phyloP scores from a whole-genome alignment of 2,329 filamentous ascomycete genomes.

The Pestalotiopsis sp. region DNA sequence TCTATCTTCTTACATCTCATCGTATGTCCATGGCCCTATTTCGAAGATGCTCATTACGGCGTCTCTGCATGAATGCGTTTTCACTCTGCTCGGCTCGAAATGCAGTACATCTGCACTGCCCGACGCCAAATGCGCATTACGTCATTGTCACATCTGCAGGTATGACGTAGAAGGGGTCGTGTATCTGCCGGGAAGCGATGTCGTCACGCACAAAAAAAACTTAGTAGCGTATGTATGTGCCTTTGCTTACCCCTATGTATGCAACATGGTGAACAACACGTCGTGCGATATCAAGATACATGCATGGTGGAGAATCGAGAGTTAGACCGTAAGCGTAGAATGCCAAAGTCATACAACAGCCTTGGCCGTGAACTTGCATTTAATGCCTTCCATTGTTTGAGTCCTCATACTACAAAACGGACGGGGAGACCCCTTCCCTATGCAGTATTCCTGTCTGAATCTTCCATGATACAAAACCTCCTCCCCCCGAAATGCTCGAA shows the following conservation, averaged over 20 bases:
- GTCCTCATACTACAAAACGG: background rate
- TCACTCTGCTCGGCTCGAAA: background rate
- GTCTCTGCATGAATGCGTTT: background rate
- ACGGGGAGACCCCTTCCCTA: background rate
- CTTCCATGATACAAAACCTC: background rate
- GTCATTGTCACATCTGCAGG: constrained; percentile 7
- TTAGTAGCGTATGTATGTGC: background rate
- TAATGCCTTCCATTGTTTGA: constrained; percentile 8
- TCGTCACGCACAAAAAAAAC: constrained; percentile 11
- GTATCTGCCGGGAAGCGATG: constrained; percentile 3
- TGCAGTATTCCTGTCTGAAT: constrained; percentile 1
- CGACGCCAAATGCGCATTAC: background rate
- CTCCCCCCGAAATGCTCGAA: background rate
- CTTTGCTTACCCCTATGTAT: background rate
- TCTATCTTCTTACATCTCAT: too few species aligned
- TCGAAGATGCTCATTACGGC: too few species aligned
- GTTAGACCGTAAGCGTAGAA: constrained; percentile 7
- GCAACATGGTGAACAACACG: background rate
- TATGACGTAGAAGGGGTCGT: constrained; percentile 10
- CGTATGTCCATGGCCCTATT: too few species aligned
- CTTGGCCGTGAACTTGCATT: constrained; percentile 10
- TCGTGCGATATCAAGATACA: constrained; percentile 11
- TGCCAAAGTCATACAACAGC: background rate
- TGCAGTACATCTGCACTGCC: background rate
- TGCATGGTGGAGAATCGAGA: constrained; percentile 4